Evolutionary conservation across 108 stramenopile species (phyloP), one percentile per base, ranked within the genome.

Genomic region (Chaetoceros muelleri): DNA sequence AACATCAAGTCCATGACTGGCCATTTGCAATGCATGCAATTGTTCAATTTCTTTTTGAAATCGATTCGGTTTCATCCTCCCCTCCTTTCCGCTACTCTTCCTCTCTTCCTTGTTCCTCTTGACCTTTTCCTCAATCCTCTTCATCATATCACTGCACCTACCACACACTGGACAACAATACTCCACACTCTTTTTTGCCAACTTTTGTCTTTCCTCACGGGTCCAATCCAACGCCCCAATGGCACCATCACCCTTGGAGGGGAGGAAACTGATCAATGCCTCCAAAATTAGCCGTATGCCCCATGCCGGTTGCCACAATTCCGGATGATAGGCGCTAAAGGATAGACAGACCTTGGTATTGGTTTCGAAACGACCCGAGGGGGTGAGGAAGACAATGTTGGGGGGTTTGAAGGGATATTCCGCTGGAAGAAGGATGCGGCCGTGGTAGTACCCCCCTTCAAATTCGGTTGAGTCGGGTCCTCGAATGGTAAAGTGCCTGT

Each of bases 221-320:
- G 62, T 80, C 84, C 86, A 94, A 69, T 99, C 95, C 46, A 99
- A 69, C 0, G 95, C 93, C 0, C 98, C 98, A 57, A 99, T 81
- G 5, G 98, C 98, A 8, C 96, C 96, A 60, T 95, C 94, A 0
- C 87, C 91, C 5, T 95, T 93, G 0, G 96, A 90, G 0, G 95
- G 96, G 3, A 99, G 59, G 57, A 99, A 99, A 65, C 79, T 80
- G 46, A 98, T 96, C 17, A 99, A 65, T 7, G 98, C 98, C 64
- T 98, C 96, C 28, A 99, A 72, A 46, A 99, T 99, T 2, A 95
- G 67, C 24, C 98, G 90, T 49, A 99, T 85, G 17, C 95, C 95
- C 95, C 95, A 96, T 0, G 74, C 70, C 18, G 76, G 74, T 57
- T 73, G 56, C 98, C 98, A 99, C 60, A 95, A 66, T 75, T 99